A percentile compares a stretch with the other conserved stretches of the same genome.
These are phyloP conservation scores for Picea abies DNA, from an alignment of 83 land plant genomes.

Conservation along the genomic window DNA sequence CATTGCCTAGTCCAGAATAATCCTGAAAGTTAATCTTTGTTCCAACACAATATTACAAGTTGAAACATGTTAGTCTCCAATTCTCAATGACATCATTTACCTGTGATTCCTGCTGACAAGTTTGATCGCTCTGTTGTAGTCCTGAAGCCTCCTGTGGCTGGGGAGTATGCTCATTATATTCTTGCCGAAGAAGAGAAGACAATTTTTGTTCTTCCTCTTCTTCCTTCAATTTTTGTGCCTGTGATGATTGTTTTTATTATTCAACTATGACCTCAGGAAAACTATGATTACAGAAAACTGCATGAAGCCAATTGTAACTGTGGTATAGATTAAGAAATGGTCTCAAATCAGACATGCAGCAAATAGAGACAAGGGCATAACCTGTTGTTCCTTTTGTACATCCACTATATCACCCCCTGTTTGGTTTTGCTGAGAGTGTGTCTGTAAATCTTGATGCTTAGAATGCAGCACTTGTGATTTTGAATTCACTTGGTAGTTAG, in stretches of 20 bases:
- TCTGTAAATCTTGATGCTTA: conserved; percentile 17
- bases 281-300: background rate
- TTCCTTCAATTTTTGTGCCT: conserved; percentile 13
- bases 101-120: conserved; percentile 16
- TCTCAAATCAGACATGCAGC: background rate
- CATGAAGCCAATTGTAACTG: background rate
- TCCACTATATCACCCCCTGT: conserved; percentile 11
- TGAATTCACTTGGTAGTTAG: background rate
- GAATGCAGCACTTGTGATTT: conserved; percentile 15
- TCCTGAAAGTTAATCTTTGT: background rate
- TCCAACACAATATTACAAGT: background rate
- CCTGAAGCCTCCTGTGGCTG: background rate
- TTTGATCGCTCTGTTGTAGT: background rate
- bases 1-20: conserved; percentile 7
- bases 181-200: conserved; percentile 9
- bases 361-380: background rate
- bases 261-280: background rate
- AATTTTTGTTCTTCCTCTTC: conserved; percentile 5
- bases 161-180: conserved; percentile 9
- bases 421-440: background rate
- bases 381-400: conserved; percentile 17
- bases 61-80: background rate
- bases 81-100: background rate
- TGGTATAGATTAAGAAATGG: background rate
- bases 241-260: background rate